These are phyloP conservation scores for Populus deltoides DNA, from an alignment of 345 rosid species.

Conservation along the genomic window DNA sequence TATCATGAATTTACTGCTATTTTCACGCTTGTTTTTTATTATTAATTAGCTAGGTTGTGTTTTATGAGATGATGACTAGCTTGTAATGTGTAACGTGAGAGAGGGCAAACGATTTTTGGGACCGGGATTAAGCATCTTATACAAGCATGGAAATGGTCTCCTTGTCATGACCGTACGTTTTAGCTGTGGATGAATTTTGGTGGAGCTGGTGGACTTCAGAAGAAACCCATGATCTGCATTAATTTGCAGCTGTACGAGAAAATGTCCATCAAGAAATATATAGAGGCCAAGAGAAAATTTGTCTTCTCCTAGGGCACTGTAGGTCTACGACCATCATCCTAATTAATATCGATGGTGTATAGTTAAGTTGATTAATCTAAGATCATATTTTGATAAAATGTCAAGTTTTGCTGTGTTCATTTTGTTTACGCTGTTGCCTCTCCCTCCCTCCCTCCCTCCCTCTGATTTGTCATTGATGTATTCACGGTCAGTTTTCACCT, in stretches of 20 bases:
- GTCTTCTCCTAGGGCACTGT: not conserved
- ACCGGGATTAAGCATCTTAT: slow-evolving; percentile 18
- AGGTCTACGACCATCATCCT: slow-evolving; percentile 1
- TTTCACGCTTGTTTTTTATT: slow-evolving; percentile 49
- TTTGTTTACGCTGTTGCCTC: not conserved
- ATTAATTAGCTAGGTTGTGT: not conserved
- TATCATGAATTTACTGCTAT: slow-evolving; percentile 26
- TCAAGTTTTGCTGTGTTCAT: not conserved
- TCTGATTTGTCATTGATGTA: not conserved
- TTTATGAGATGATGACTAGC: not conserved
- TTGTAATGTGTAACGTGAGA: not conserved
- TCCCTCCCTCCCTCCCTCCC: not conserved
- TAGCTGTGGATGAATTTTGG: not conserved
- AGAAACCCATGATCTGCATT: slow-evolving; percentile 49
- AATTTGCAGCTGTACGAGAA: not conserved
- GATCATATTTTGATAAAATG: too few species aligned
- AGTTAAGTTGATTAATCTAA: not conserved
- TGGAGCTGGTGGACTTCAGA: slow-evolving; percentile 27
- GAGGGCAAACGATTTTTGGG: not conserved
- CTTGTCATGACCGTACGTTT: not conserved
- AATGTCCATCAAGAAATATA: not conserved
- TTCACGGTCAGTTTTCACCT: not conserved
- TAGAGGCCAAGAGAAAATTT: not conserved
- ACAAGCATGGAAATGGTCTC: slow-evolving; percentile 55
- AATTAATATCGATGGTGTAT: not conserved